Percentiles rank a stretch among this genome's conserved stretches.
phyloP scores from a whole-genome alignment of 805 yeast genomes.

The Nakazawaea ambrosiae region DNA sequence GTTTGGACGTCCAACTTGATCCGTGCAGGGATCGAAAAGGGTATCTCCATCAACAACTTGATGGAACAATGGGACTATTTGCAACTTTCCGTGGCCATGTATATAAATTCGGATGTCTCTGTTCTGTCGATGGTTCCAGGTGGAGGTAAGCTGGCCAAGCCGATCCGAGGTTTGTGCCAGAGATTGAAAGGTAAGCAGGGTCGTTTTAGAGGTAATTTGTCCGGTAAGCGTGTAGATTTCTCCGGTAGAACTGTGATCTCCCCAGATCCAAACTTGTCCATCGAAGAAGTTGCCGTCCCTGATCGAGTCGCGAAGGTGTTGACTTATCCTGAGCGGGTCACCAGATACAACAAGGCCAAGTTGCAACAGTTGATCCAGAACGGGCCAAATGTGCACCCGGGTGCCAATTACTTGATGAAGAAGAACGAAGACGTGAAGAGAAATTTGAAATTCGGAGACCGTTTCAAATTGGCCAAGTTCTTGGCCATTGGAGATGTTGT shows the following conservation, averaged over 20 bases:
- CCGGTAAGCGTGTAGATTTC: conserved; percentile 98
- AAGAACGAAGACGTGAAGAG: conserved; percentile 81
- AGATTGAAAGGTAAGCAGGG: conserved; percentile 98
- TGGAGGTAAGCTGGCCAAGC: conserved; percentile 52
- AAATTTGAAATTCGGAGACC: conserved; percentile 83
- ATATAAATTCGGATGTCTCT: conserved; percentile 92
- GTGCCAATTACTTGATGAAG: conserved; percentile 88
- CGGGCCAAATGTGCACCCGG: conserved; percentile 91
- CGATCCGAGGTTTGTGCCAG: conserved; percentile 94
- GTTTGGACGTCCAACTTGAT: conserved; percentile 96
- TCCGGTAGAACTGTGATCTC: conserved; percentile 98
- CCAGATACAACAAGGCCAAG: conserved; percentile 77
- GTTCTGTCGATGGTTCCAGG: conserved; percentile 75
- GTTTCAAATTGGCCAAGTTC: conserved; percentile 66
- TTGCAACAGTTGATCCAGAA: conserved; percentile 65
- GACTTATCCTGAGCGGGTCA: conserved; percentile 93
- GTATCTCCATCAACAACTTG: conserved; percentile 83
- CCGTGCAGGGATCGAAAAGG: conserved; percentile 91
- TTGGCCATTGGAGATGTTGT: conserved; percentile 86
- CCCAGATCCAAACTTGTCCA: conserved; percentile 92
- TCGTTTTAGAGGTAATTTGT: conserved; percentile 93
- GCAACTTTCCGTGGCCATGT: conserved; percentile 94
- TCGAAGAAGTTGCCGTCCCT: conserved; percentile 98
- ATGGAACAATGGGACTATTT: conserved; percentile 99
- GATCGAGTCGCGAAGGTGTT: conserved; percentile 92